Conservation (phyloP, 768 basidiomycete species). For the Boletus subparvulus region DNA sequence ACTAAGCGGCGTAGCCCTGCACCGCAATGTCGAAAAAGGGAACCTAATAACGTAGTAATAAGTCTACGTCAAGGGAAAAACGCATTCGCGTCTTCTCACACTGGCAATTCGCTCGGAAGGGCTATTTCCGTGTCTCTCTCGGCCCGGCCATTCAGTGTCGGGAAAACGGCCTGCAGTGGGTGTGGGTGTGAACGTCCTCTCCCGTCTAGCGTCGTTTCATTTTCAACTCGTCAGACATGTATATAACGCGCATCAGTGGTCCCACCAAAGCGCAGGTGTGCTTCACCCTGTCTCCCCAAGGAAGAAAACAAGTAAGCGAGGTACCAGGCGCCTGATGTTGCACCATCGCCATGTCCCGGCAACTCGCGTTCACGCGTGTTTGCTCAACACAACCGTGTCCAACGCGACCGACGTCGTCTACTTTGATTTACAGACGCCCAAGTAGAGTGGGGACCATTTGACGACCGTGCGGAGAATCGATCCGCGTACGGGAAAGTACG, state of each 20-base stretch:
- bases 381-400: slow-evolving; percentile 39
- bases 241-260: background rate
- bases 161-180: background rate
- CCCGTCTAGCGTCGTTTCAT: background rate
- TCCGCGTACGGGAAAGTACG: slow-evolving; percentile 28
- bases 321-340: no score
- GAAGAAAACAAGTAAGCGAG: no score
- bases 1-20: no score
- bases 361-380: slow-evolving; percentile 37
- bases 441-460: slow-evolving; percentile 36
- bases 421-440: slow-evolving; percentile 42
- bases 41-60: no score
- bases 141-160: background rate
- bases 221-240: background rate
- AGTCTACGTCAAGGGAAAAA: no score
- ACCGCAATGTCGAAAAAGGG: no score
- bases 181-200: background rate
- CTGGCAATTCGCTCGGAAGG: background rate
- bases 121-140: background rate
- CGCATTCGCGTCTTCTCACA: no score
- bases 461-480: slow-evolving; percentile 38
- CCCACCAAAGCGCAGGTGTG: background rate
- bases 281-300: background rate
- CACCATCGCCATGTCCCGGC: slow-evolving; percentile 22
- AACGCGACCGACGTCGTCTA: slow-evolving; percentile 38